Evolutionary conservation across 176 grass and related monocot genomes (phyloP).

Genomic region (Bolboschoenus planiculmis): DNA sequence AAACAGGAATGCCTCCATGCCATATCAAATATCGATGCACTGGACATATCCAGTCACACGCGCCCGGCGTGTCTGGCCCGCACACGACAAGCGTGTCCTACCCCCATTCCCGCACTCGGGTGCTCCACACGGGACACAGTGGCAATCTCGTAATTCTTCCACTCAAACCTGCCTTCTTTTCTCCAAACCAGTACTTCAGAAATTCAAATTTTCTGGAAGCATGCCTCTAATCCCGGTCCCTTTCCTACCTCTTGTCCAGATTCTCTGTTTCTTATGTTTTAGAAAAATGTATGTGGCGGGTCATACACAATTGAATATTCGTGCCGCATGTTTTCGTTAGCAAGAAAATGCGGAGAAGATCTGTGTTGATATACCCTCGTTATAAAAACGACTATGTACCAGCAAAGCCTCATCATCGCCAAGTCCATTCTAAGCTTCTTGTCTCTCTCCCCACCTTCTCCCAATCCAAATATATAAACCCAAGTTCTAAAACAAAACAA

Average conservation of each 20-base stretch:
- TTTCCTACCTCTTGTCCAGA: background rate
- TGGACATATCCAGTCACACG: background rate
- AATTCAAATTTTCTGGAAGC: background rate
- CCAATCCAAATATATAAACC: background rate
- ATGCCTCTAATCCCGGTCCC: background rate
- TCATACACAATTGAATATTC: background rate
- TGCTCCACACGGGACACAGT: background rate
- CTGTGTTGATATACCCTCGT: background rate
- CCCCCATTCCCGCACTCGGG: background rate
- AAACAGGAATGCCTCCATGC: background rate
- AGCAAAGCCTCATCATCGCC: background rate
- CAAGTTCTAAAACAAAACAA: background rate
- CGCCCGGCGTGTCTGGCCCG: background rate
- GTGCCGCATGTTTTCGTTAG: background rate
- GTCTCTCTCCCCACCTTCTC: background rate
- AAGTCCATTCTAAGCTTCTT: background rate
- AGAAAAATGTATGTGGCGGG: background rate
- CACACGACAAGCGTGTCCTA: background rate
- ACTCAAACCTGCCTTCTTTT: background rate
- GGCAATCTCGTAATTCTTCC: background rate
- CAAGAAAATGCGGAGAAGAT: background rate
- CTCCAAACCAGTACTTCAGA: background rate
- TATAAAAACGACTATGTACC: slow-evolving; percentile 4
- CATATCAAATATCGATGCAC: too few species aligned
- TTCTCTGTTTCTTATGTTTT: background rate